phyloP scores from a whole-genome alignment of 2,329 filamentous ascomycete genomes.

The Aspergillus pseudoglaucus region DNA sequence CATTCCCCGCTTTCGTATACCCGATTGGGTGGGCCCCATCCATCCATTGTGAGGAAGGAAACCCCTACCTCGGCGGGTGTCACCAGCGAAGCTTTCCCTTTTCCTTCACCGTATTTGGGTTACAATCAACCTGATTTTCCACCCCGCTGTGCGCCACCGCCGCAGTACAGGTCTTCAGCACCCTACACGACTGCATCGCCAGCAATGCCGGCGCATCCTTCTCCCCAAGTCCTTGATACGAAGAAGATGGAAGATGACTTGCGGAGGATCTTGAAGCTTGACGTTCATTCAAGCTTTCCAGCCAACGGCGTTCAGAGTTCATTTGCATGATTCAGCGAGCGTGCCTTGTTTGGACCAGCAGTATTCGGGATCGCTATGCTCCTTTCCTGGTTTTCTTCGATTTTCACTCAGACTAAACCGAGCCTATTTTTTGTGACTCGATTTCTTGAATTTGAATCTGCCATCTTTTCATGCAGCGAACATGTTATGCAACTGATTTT shows the following conservation, averaged over 20 bases:
- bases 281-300: constrained; percentile 23
- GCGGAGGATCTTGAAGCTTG: constrained; percentile 42
- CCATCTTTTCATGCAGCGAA: background rate
- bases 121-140: constrained; percentile 18
- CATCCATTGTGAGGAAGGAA: constrained; percentile 27
- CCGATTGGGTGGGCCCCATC: constrained; percentile 16
- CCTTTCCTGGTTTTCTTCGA: background rate
- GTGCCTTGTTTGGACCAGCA: background rate
- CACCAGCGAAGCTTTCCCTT: constrained; percentile 7
- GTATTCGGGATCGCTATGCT: background rate
- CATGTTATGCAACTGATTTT: background rate
- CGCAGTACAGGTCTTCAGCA: constrained; percentile 15
- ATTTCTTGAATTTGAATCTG: constrained; percentile 2
- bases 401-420: constrained; percentile 1
- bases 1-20: constrained; percentile 18
- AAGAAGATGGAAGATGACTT: constrained; percentile 45
- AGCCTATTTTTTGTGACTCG: background rate
- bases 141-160: background rate
- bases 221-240: constrained; percentile 30
- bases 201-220: constrained; percentile 13
- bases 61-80: constrained; percentile 13
- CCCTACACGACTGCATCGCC: constrained; percentile 17
- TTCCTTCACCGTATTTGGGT: constrained; percentile 15
- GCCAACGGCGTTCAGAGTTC: constrained; percentile 29
- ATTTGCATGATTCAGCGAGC: constrained; percentile 17